A percentile compares a stretch with the other conserved stretches of the same genome.
phyloP scores from a whole-genome alignment of 192 early-diverging fungal genomes.

The Entrophospora sp. region DNA sequence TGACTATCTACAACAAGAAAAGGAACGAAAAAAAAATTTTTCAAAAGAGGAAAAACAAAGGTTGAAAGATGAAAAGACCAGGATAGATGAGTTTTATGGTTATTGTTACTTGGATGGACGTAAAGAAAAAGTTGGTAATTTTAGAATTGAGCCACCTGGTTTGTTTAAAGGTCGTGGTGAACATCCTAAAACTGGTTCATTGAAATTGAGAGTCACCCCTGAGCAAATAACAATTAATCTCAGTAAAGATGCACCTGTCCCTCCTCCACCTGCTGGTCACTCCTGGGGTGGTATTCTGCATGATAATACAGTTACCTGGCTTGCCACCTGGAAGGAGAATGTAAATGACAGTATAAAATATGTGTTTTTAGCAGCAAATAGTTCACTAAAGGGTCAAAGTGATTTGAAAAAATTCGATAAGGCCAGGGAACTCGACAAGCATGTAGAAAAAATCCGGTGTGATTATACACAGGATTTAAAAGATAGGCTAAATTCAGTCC shows the following conservation, averaged over 20 bases:
- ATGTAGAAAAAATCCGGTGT: conserved; percentile 63
- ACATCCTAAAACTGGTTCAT: conserved; percentile 87
- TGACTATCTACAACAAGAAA: conserved; percentile 64
- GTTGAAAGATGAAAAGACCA: conserved; percentile 60
- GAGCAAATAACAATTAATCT: conserved; percentile 95
- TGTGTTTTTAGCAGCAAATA: conserved; percentile 87
- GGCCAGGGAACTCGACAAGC: conserved; percentile 71
- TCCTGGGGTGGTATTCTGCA: conserved; percentile 80
- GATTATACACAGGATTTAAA: conserved; percentile 76
- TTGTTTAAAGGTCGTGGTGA: conserved; percentile 95
- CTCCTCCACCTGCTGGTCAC: conserved; percentile 81
- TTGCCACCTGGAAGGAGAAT: conserved; percentile 98
- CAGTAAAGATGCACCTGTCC: conserved; percentile 64
- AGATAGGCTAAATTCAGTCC: conserved; percentile 67
- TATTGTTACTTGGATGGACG: conserved; percentile 74
- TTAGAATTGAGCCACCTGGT: conserved; percentile 91
- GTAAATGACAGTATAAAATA: conserved; percentile 91
- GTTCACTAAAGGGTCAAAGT: conserved; percentile 91
- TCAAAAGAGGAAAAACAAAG: conserved; percentile 85
- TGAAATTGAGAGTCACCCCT: conserved; percentile 60
- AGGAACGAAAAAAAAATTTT: conserved; percentile 74
- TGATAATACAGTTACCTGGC: conserved; percentile 90
- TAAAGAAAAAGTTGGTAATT: conserved; percentile 97
- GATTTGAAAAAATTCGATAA: conserved; percentile 96
- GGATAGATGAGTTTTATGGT: conserved; percentile 69